A percentile compares a stretch with the other conserved stretches of the same genome.
Conservation (phyloP, 2,329 filamentous ascomycete species). For the Arthrobotrys pseudoclavata region DNA sequence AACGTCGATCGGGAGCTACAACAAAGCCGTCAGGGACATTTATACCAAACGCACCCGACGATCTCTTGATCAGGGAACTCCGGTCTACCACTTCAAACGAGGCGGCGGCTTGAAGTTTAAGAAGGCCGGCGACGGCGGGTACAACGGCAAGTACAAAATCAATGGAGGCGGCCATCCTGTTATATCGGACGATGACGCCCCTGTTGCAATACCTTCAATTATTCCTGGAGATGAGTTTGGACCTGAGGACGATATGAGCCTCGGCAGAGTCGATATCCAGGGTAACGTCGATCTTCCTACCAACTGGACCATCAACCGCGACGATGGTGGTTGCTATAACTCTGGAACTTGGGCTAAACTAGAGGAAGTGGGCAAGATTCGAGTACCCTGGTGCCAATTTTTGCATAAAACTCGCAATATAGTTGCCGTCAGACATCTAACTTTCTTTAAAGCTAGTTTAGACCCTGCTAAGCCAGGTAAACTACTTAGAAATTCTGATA, state of each 20-base stretch:
- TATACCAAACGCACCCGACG: constrained; percentile 14
- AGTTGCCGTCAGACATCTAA: constrained; percentile 2
- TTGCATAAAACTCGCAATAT: background rate
- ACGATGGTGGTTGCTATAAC: constrained; percentile 7
- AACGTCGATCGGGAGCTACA: constrained; percentile 24
- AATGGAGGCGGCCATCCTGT: background rate
- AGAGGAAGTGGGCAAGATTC: background rate
- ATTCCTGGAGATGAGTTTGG: background rate
- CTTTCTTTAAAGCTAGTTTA: constrained; percentile 4
- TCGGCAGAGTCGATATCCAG: background rate
- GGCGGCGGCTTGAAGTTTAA: background rate
- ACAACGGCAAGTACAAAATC: background rate
- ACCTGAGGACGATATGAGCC: background rate
- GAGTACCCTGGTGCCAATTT: background rate
- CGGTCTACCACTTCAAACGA: constrained; percentile 23
- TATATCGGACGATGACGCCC: background rate
- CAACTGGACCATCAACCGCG: background rate
- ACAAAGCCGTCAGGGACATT: constrained; percentile 34
- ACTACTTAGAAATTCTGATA: background rate
- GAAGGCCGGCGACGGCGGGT: too few relatives aligned
- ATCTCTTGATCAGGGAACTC: background rate
- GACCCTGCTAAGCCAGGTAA: background rate
- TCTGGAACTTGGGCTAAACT: constrained; percentile 24
- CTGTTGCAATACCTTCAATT: background rate
- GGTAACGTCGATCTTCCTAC: background rate